phyloP scores from a whole-genome alignment of 2,329 filamentous ascomycete species.

The Reticulascus tulasneorum region DNA sequence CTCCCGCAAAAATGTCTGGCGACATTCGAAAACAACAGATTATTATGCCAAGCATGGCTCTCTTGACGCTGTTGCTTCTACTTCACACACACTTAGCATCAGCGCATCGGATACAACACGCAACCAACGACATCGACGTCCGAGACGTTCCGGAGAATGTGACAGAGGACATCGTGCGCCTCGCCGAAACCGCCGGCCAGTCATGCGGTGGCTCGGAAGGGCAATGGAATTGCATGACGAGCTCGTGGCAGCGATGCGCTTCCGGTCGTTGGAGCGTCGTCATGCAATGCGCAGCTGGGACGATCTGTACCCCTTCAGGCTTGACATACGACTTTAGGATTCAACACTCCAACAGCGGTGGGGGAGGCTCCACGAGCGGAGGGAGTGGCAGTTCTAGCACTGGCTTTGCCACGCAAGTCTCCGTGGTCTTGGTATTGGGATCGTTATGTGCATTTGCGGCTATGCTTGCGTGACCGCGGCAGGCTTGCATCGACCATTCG shows the following conservation, averaged over 20 bases:
- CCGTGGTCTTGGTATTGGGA: too few species aligned
- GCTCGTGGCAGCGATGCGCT: slow-evolving; percentile 47
- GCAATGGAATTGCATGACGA: slow-evolving; percentile 52
- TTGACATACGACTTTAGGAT: slow-evolving; percentile 36
- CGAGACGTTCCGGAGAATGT: too few species aligned
- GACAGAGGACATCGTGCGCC: slow-evolving; percentile 9
- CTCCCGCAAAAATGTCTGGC: slow-evolving; percentile 1
- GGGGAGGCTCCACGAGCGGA: too few species aligned
- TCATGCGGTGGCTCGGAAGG: slow-evolving; percentile 41
- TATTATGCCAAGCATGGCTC: background rate
- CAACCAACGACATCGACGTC: background rate
- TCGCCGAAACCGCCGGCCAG: slow-evolving; percentile 29
- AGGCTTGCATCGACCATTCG: too few species aligned
- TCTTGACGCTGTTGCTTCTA: slow-evolving; percentile 1
- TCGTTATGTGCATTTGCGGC: too few species aligned
- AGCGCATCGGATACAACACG: background rate
- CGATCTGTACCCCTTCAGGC: slow-evolving; percentile 40
- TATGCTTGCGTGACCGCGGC: too few species aligned
- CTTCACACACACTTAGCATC: slow-evolving; percentile 14
- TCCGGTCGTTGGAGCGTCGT: slow-evolving; percentile 41
- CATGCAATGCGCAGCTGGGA: slow-evolving; percentile 40
- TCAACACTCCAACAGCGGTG: too few species aligned
- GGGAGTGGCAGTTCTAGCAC: too few species aligned
- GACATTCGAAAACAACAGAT: too few species aligned
- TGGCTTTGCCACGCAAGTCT: too few species aligned